Evolutionary conservation across 2,329 filamentous ascomycete species (phyloP), one percentile per base, ranked within the genome.

Genomic region (Aciculosporium take): DNA sequence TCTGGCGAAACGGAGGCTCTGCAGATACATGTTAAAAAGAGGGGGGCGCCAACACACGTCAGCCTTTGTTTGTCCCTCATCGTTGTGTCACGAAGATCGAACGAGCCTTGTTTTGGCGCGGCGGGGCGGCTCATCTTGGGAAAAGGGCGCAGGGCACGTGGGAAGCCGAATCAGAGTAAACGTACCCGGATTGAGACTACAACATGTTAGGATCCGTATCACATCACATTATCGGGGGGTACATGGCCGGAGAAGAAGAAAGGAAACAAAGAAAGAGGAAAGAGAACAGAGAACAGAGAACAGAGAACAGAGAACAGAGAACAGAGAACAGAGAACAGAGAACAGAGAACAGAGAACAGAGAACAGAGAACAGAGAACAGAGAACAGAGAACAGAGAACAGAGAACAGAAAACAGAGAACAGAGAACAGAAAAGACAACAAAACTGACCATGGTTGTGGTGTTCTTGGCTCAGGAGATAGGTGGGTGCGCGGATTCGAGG

Each of bases 1-100:
- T 88, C 81, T 59, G 75, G 72, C 51, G 73, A 67, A 56, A 87
- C 78, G 60, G 72, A 71, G 53, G 82, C 81, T 73, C 82, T 87
- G 64, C 15, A 37, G 37, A 17, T 18, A 12, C 10, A 20, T 17
- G 36, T 35, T 25, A 23, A 18, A 35, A 2, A 5, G 5, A n/a
- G 7, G 30, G 7, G 7, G 18, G 38, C n/a, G n/a, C n/a, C n/a
- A n/a, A n/a, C n/a, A n/a, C n/a, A n/a, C n/a, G n/a, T n/a, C n/a
- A n/a, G n/a, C n/a, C n/a, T n/a, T n/a, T n/a, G n/a, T n/a, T n/a
- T n/a, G n/a, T n/a, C n/a, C n/a, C n/a, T 28, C 7, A 4, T 8
- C 7, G 27, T 7, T 28, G 7, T 28, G 24, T 8, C 23, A 37
- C 12, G n/a, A 8, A 18, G 9, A n/a, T 30, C 13, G 29, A 30